Evolutionary conservation across 2,329 filamentous ascomycete genomes (phyloP), one percentile per base, ranked within the genome.

Genomic region (Tolypocladium capitatum): DNA sequence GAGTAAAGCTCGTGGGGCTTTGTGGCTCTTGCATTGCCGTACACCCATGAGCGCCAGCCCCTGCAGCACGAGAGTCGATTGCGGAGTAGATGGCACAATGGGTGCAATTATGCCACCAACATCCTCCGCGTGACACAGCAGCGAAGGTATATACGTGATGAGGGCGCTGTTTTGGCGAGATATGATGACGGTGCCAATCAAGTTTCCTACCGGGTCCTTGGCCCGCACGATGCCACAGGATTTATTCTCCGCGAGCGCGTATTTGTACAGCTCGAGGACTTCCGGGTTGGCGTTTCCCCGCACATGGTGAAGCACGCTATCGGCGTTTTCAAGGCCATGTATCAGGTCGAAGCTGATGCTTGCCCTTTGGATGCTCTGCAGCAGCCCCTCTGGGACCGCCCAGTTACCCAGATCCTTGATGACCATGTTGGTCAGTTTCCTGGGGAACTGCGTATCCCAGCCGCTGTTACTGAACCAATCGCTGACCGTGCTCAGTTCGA

Each of bases 401-500:
- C 88, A 94, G 13, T 73, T 75, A 24, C 72, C 64, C n/a, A 94
- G 68, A 55, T 88, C 83, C 33, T 77, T 75, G 44, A 92, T 83
- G 3, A 81, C 69, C 74, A 94, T 82, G 60, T 84, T 89, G 56
- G 71, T 72, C 20, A 80, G 57, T 14, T 74, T 70, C 11, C 73
- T 69, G 3, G 76, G 74, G 49, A 77, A 78, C 43, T 76, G 71
- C 0, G 72, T 83, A 57, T 94, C 89, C 90, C 90, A 96, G 14
- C 91, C 90, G 43, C 89, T 76, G 53, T 83, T 86, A n/a, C 83
- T 79, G 62, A 96, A 95, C 90, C 90, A 97, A 41, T 86, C 80
- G 53, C 75, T 78, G 35, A 72, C 62, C 18, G 68, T 68, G 44
- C 73, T 63, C 31, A 60, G 57, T 35, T 65, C 62, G 2, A 75